These are phyloP conservation scores for Hypoxylon crocopeplum DNA, from an alignment of 495 filamentous ascomycete species.

Conservation along the genomic window DNA sequence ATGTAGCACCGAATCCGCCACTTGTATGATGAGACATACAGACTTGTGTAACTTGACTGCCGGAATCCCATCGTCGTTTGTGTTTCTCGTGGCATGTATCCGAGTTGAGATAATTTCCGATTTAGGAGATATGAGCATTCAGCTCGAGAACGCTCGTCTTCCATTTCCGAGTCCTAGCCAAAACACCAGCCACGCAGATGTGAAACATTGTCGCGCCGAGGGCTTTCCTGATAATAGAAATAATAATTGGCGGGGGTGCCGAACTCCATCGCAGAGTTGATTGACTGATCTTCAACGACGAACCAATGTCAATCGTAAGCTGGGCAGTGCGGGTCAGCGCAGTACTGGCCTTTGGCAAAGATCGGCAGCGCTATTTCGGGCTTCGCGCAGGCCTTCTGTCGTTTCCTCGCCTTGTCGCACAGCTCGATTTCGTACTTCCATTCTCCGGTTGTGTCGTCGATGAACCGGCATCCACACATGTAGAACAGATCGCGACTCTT, in stretches of 20 bases:
- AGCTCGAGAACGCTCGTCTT: background rate
- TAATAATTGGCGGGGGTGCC: conserved; percentile 2
- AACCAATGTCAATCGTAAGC: conserved; percentile 15
- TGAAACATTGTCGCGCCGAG: background rate
- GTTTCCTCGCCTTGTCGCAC: conserved; percentile 19
- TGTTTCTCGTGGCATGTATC: background rate
- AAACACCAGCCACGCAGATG: conserved; percentile 5
- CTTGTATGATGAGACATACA: background rate
- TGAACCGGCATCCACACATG: conserved; percentile 29
- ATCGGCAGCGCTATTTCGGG: conserved; percentile 31
- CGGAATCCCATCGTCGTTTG: background rate
- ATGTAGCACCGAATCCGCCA: background rate
- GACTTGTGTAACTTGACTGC: no score
- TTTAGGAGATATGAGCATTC: background rate
- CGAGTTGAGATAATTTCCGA: background rate
- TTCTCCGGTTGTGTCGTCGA: conserved; percentile 24
- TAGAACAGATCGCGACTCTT: conserved; percentile 30
- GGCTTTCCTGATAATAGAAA: background rate
- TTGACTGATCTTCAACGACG: background rate
- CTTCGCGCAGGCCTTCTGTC: conserved; percentile 18
- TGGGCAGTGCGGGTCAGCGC: conserved; percentile 33
- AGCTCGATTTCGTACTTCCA: conserved; percentile 28
- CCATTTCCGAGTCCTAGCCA: background rate
- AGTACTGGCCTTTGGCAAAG: conserved; percentile 31
- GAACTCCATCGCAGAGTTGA: background rate